These are phyloP conservation scores for Apiotrichum akiyoshidainum DNA, from an alignment of 1,284 basidiomycete species.

Conservation along the genomic window DNA sequence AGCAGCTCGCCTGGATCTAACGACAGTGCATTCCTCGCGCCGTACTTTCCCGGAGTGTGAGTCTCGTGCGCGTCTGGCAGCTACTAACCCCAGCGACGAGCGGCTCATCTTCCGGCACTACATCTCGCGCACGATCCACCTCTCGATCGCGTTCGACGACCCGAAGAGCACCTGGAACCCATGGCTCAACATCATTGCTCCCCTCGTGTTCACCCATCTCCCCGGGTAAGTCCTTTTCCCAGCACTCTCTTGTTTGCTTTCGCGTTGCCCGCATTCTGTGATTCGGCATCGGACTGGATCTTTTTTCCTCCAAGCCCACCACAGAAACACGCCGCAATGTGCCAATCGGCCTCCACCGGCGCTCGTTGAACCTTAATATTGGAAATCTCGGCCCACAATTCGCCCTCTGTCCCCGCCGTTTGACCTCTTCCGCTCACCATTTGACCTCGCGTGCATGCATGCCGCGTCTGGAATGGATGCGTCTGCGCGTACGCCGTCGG, in stretches of 20 bases:
- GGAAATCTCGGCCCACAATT: background rate
- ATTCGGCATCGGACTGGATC: too few species aligned
- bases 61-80: constrained; percentile 4
- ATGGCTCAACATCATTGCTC: constrained; percentile 37
- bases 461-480: background rate
- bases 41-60: constrained; percentile 37
- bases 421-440: background rate
- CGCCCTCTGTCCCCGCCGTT: background rate
- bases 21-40: constrained; percentile 31
- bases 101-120: constrained; percentile 42
- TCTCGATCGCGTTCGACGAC: constrained; percentile 39
- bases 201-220: constrained; percentile 35
- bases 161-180: constrained; percentile 36
- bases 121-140: constrained; percentile 33
- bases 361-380: background rate
- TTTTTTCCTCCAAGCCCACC: too few species aligned
- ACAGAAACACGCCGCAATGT: background rate
- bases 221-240: constrained; percentile 29
- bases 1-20: background rate
- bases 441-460: background rate
- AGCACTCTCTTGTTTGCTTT: background rate
- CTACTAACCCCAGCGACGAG: constrained; percentile 26
- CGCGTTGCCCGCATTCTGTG: too few species aligned
- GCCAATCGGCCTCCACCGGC: background rate
- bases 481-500: too few species aligned